Percentiles rank a stretch among this genome's conserved stretches.
Evolutionary conservation across 495 filamentous ascomycete species (phyloP).

Genomic region (Lasiosphaeriaceae sp.): DNA sequence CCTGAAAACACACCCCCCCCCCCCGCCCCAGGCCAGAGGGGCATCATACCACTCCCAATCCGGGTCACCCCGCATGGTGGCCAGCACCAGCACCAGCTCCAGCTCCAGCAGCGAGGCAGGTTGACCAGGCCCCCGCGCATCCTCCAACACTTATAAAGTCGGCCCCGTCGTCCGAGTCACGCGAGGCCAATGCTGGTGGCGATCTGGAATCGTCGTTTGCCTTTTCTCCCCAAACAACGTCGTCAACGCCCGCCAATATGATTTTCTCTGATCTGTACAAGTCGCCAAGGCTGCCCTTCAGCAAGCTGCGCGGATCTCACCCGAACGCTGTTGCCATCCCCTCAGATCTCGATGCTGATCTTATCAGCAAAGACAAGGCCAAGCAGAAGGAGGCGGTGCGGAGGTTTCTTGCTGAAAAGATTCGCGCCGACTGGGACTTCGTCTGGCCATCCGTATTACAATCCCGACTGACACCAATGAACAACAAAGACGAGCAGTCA

Average conservation of each 20-base stretch:
- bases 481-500: not conserved
- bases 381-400: constrained; percentile 53
- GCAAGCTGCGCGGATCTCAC: constrained; percentile 36
- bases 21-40: not conserved
- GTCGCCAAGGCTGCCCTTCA: constrained; percentile 35
- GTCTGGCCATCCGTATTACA: constrained; percentile 32
- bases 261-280: constrained; percentile 38
- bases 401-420: constrained; percentile 47
- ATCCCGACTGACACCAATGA: not conserved
- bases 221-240: not conserved
- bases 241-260: constrained; percentile 22
- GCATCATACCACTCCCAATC: constrained; percentile 28
- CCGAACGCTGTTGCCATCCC: constrained; percentile 19
- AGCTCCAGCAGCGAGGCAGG: not conserved
- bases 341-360: constrained; percentile 48
- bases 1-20: constrained; percentile 11
- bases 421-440: constrained; percentile 58
- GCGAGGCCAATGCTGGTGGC: constrained; percentile 21
- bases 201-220: constrained; percentile 6
- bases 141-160: constrained; percentile 23
- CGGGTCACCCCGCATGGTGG: constrained; percentile 25
- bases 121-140: constrained; percentile 7
- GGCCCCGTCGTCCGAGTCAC: constrained; percentile 10
- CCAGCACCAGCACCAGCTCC: constrained; percentile 9
- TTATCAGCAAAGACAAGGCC: constrained; percentile 50